Evolutionary conservation across 2,329 filamentous ascomycete genomes (phyloP), one percentile per base, ranked within the genome.

Genomic region (Pseudocercospora vitis): DNA sequence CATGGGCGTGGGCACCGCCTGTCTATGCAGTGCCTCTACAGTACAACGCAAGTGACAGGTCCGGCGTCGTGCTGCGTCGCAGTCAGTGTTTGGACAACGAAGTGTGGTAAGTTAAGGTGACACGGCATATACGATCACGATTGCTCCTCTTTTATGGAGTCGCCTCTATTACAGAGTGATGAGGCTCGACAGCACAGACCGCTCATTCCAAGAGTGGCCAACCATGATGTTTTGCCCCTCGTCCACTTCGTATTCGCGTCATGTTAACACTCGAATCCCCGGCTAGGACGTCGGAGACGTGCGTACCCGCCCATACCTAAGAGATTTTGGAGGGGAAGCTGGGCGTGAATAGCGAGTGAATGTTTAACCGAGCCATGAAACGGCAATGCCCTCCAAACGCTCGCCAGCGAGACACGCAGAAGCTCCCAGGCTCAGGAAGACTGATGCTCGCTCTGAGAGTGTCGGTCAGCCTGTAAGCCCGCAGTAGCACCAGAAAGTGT

Each of bases 111-210:
- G 42, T 45, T 28, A 24, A 7, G n/a, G 42, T 45, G 18, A 19
- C 42, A 45, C 42, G 19, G 14, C 42, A 29, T 45, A 11, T 4
- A 12, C n/a, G 37, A 24, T 18, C 21, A 21, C 37, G 19, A 42
- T 42, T 21, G n/a, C 37, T 42, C 12, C 14, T 6, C 24, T 21
- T 23, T 26, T 21, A 24, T 21, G 9, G 8, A 40, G 19, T 42
- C 5, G 37, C 12, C 16, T 21, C 37, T 19, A n/a, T 14, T 29
- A 19, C 11, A 29, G n/a, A 7, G 24, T 19, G 8, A 45, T 28
- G 42, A 45, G 42, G 42, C 42, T 16, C 29, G 21, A 31, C 42
- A 45, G 42, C 42, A 45, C 42, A 45, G 42, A 45, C 42, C 42
- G 42, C 42, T 45, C 42, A 28, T 42, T 21, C 24, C 18, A 18